Percentiles rank a stretch among this genome's conserved stretches.
Conservation (phyloP, 768 basidiomycete genomes). For the Calocybe indica region DNA sequence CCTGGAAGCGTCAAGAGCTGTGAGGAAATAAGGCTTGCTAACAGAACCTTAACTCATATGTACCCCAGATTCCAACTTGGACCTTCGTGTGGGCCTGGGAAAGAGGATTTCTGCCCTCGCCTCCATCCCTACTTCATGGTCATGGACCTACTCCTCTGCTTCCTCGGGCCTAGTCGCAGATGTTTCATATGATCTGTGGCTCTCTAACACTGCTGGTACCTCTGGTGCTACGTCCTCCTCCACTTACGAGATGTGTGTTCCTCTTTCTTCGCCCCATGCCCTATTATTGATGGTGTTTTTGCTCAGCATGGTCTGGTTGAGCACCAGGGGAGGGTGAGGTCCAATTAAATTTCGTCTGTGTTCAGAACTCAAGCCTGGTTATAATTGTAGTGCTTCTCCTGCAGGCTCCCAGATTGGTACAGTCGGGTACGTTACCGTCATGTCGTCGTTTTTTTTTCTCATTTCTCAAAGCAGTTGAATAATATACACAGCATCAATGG, state of each 20-base stretch:
- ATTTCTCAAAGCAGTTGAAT: too few species aligned
- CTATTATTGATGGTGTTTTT: neutral
- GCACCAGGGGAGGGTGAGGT: slow-evolving; percentile 24
- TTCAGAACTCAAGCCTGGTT: neutral
- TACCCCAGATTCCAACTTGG: slow-evolving; percentile 14
- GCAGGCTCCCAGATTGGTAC: slow-evolving; percentile 26
- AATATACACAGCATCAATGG: slow-evolving; percentile 17
- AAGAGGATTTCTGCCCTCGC: slow-evolving; percentile 10
- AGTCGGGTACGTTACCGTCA: slow-evolving; percentile 14
- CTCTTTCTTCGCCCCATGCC: neutral
- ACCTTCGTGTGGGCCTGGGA: slow-evolving; percentile 14
- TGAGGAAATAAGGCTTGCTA: slow-evolving; percentile 1
- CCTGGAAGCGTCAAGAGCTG: slow-evolving; percentile 18
- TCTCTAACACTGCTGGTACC: slow-evolving; percentile 10
- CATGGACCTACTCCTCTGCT: slow-evolving; percentile 16
- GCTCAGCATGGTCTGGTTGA: slow-evolving; percentile 28
- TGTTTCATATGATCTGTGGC: slow-evolving; percentile 20
- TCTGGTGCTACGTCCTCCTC: slow-evolving; percentile 13
- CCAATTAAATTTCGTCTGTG: neutral
- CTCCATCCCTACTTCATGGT: slow-evolving; percentile 16
- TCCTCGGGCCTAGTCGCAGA: slow-evolving; percentile 18
- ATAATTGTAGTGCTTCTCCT: slow-evolving; percentile 24
- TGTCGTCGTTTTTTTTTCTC: too few species aligned
- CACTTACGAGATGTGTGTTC: slow-evolving; percentile 20
- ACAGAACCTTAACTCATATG: neutral